Base-by-base conservation (phyloP, 768 basidiomycete genomes). In the Amanita inopinata region DNA sequence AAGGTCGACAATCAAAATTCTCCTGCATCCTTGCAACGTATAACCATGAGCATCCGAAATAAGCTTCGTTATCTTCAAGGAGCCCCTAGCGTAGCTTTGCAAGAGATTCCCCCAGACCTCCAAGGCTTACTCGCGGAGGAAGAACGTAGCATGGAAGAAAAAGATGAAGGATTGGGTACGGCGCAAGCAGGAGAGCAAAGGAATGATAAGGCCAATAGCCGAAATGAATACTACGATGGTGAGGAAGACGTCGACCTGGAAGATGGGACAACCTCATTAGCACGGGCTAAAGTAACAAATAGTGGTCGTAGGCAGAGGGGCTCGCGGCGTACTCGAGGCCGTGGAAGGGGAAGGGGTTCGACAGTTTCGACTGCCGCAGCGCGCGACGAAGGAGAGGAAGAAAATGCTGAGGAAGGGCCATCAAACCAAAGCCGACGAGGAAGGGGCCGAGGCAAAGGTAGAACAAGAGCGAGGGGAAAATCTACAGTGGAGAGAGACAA, bases 1-100 rank as follows among this genome's bases (percentile, higher is more conserved):
- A 87, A 83, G 43, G 88, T 96, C 46, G 88, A 94, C 51, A 97
- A 99, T 60, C 80, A 86, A 55, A 99, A 99, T 56, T 80, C 88
- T 0, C 66, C 82, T 0, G 75, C 80, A 3, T 81, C 80, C 2
- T 63, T 99, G 22, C 90, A 96, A 56, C 78, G 82, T 34, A 93
- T 98, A 51, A 80, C 85, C n/a, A 70, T 85, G 45, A 80, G 72
- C 47, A 82, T 93, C 34, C 76, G 83, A 19, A 90, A 83, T 53
- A 92, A 94, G 59, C 65, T 99, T 33, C 72, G 94, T 22, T 97
- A 91, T 59, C 67, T 98, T 10, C 84, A 92, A 47, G 92, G 93
- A 23, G 96, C 94, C 31, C 94, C 94, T n/a, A 91, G 88, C 56
- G 89, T 98, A 7, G 80, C 80, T 50, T 86, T 98, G 87, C 87